Percentiles rank a stretch among this genome's conserved stretches.
Evolutionary conservation across 2,329 filamentous ascomycete genomes (phyloP).

Genomic region (Talaromyces verruculosus): DNA sequence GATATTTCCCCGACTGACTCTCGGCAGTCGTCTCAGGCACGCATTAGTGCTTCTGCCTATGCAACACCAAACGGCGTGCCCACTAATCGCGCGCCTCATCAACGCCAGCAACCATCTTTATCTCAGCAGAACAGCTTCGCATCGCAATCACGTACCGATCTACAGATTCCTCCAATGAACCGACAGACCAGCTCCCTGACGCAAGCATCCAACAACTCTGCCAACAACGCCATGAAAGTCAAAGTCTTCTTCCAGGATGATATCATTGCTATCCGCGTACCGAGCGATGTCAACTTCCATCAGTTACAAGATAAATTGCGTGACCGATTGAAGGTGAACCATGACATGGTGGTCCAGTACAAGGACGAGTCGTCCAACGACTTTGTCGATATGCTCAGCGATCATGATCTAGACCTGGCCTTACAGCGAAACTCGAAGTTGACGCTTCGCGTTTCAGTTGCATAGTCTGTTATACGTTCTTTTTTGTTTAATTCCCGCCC

Average conservation of each 20-base stretch:
- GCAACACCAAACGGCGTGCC: conserved; percentile 50
- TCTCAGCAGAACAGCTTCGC: conserved; percentile 35
- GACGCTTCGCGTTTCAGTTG: conserved; percentile 64
- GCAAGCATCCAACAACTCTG: conserved; percentile 41
- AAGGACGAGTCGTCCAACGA: conserved; percentile 37
- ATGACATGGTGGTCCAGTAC: conserved; percentile 74
- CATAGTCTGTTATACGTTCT: conserved; percentile 23
- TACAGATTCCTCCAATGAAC: conserved; percentile 43
- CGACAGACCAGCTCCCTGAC: conserved; percentile 56
- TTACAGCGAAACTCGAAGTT: conserved; percentile 84
- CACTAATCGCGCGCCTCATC: conserved; percentile 38
- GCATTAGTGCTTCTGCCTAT: conserved; percentile 57
- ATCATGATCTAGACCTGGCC: conserved; percentile 78
- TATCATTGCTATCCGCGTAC: conserved; percentile 85
- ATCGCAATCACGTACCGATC: conserved; percentile 37
- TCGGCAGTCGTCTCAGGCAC: conserved; percentile 64
- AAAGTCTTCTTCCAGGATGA: conserved; percentile 94
- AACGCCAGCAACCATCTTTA: conserved; percentile 38
- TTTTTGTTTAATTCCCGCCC: background rate
- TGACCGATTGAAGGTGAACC: conserved; percentile 75
- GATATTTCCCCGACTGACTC: conserved; percentile 62
- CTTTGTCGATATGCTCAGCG: conserved; percentile 59
- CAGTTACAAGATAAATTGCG: conserved; percentile 81
- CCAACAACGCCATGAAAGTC: conserved; percentile 70
- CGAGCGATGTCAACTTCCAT: conserved; percentile 72